Percentiles rank a stretch among this genome's conserved stretches.
Conservation (phyloP, 2,329 filamentous ascomycete species). For the Samsoniella hepiali region DNA sequence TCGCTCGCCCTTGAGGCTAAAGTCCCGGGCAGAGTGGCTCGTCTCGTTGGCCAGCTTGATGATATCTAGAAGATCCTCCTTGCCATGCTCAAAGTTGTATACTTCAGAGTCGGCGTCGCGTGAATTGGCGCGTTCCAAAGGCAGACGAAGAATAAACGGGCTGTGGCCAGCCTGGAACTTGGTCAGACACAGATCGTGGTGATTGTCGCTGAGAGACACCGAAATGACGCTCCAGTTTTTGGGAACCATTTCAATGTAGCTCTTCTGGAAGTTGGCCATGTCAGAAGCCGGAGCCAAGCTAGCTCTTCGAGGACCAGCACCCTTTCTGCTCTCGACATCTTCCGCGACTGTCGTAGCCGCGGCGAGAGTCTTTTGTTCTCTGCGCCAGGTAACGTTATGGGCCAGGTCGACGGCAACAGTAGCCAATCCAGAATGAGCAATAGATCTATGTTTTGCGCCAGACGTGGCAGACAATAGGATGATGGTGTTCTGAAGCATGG, state of each 20-base stretch:
- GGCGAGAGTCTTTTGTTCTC: constrained; percentile 57
- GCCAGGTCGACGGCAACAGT: constrained; percentile 66
- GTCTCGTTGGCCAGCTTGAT: constrained; percentile 78
- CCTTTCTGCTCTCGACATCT: constrained; percentile 29
- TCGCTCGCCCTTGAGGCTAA: constrained; percentile 71
- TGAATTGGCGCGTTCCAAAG: constrained; percentile 76
- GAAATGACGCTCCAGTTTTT: constrained; percentile 81
- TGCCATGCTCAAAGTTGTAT: constrained; percentile 80
- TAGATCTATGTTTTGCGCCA: constrained; percentile 42
- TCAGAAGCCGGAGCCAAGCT: constrained; percentile 50
- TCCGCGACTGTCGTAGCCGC: neutral
- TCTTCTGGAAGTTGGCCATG: constrained; percentile 65
- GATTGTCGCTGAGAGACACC: constrained; percentile 75
- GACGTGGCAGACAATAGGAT: constrained; percentile 63
- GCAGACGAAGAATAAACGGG: constrained; percentile 84
- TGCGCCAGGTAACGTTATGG: constrained; percentile 63
- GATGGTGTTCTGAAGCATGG: constrained; percentile 61
- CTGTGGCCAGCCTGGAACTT: constrained; percentile 71
- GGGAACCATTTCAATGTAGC: constrained; percentile 85
- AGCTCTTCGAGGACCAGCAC: constrained; percentile 31
- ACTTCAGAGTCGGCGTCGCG: constrained; percentile 74
- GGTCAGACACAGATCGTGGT: constrained; percentile 84
- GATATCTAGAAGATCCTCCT: constrained; percentile 76
- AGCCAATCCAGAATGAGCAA: constrained; percentile 54
- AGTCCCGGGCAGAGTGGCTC: constrained; percentile 69